These are phyloP conservation scores for Diaporthe capsici DNA, from an alignment of 2,329 filamentous ascomycete species.

Conservation along the genomic window DNA sequence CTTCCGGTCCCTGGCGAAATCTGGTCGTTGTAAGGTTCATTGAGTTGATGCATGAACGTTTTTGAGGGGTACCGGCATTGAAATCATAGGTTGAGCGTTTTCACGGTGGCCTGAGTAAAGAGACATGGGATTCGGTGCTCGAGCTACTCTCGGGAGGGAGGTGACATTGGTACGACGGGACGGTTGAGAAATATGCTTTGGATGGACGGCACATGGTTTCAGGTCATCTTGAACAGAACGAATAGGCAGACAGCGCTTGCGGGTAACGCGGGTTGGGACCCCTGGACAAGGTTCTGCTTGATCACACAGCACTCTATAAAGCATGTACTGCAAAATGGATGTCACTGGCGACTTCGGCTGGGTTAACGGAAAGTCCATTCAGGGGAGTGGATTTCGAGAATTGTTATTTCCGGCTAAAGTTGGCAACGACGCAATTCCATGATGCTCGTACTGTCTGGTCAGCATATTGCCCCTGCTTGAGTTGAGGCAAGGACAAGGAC, in stretches of 20 bases:
- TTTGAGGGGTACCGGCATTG: not conserved
- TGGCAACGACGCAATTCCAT: not conserved
- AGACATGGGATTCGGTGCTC: no score
- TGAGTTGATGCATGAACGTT: not conserved
- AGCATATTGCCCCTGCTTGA: not conserved
- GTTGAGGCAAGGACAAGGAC: not conserved
- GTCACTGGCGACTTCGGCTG: not conserved
- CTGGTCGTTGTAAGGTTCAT: not conserved
- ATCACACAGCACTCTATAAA: not conserved
- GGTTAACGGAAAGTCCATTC: not conserved
- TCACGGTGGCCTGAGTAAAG: not conserved
- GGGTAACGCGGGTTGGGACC: not conserved
- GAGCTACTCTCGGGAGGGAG: not conserved
- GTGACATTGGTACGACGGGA: not conserved
- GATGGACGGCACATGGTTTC: not conserved
- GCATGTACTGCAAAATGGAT: not conserved
- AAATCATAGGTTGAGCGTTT: not conserved
- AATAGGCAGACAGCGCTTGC: not conserved
- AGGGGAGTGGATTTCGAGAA: not conserved
- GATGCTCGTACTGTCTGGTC: not conserved
- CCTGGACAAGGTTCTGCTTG: not conserved
- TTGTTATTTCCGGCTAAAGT: not conserved
- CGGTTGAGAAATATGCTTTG: not conserved
- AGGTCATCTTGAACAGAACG: not conserved
- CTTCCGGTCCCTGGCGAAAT: not conserved